Base-by-base conservation (phyloP, 768 basidiomycete species). In the Agrocybe praecox region DNA sequence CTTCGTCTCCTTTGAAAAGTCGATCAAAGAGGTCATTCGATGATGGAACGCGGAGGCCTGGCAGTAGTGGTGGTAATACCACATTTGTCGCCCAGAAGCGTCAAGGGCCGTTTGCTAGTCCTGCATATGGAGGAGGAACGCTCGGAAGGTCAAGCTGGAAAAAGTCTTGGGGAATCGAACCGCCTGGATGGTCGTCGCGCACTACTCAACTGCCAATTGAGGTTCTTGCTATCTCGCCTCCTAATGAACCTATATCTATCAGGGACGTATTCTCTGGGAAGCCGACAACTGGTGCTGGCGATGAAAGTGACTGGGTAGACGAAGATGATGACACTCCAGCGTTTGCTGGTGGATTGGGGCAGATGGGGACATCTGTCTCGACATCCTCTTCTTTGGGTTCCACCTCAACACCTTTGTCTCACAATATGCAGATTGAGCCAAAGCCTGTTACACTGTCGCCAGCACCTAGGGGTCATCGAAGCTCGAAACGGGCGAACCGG, bases 251-350 rank as follows among this genome's bases (percentile, higher is more conserved):
- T 15, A 67, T 76, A 57, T 78, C 75, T 17, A 80, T 94, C 23
- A 80, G 92, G 36, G 92, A 94, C 61, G 92, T 94, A 23, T 92
- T 94, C 58, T 85, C 88, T n/a, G 85, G 88, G 17, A 69, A 88
- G 58, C 80, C 78, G 58, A 82, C 87, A 40, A 43, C 32, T 29
- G 60, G 80, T 49, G 62, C 56, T 11, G 88, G 89, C 8, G 92
- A 92, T 64, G 92, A 94, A 63, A 88, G 87, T 46, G 91, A 93
- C 60, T 94, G 92, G 92, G 88, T 92, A 14, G 92, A 94, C 63
- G 90, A 92, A 63, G 92, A 94, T 42, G 92, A 93, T 7, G 90
- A 92, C 62, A 71, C 85, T 8, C 80, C 80, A 2, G 76, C 83
- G 22, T 93, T 91, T 72, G 87, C 84, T 14, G 91, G 90, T 46